A percentile compares a stretch with the other conserved stretches of the same genome.
Evolutionary conservation across 2,329 filamentous ascomycete species (phyloP).

Genomic region (Kalmusia sp.): DNA sequence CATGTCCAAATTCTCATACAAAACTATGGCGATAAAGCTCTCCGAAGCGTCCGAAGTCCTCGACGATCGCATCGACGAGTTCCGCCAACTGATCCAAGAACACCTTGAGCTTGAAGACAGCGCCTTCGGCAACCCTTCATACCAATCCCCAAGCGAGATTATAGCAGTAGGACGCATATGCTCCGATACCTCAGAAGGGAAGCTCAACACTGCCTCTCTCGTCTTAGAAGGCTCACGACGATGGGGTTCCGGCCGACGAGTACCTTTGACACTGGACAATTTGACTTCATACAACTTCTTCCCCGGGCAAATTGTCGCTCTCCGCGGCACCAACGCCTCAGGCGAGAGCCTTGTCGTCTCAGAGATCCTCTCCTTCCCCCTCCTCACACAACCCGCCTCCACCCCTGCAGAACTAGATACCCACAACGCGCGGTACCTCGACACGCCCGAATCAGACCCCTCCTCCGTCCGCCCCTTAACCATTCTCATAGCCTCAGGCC

Average conservation of each 20-base stretch:
- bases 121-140: conserved; percentile 85
- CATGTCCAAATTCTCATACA: conserved; percentile 88
- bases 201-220: conserved; percentile 82
- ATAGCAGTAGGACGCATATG: conserved; percentile 92
- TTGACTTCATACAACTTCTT: conserved; percentile 82
- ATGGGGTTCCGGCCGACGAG: conserved; percentile 80
- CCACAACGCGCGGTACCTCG: conserved; percentile 73
- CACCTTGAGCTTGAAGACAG: conserved; percentile 78
- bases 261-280: conserved; percentile 78
- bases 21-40: conserved; percentile 92
- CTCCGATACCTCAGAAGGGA: conserved; percentile 85
- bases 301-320: conserved; percentile 89
- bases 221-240: conserved; percentile 88
- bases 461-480: conserved; percentile 69
- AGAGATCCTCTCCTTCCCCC: conserved; percentile 76
- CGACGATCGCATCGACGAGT: conserved; percentile 94
- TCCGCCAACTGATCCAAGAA: conserved; percentile 74
- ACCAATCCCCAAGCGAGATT: conserved; percentile 83
- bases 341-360: conserved; percentile 82
- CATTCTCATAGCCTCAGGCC: conserved; percentile 80
- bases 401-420: conserved; percentile 68
- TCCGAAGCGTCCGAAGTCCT: conserved; percentile 91
- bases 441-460: conserved; percentile 63
- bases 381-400: conserved; percentile 78
- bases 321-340: conserved; percentile 85